Evolutionary conservation across 2,329 filamentous ascomycete genomes (phyloP).

Genomic region (Trichoderma atrobrunneum): DNA sequence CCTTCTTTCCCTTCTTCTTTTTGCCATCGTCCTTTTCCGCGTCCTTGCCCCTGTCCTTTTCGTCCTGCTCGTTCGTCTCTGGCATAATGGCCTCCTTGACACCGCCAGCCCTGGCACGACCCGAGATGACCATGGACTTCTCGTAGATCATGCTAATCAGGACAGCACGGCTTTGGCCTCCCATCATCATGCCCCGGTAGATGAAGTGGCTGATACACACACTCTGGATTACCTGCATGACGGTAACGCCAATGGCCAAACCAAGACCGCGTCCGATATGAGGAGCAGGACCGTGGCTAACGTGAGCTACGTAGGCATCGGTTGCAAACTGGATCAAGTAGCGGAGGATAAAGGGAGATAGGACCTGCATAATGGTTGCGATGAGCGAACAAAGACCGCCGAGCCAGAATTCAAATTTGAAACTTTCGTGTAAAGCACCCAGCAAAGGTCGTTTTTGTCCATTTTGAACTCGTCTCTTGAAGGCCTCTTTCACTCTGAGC

Average conservation of each 20-base stretch:
- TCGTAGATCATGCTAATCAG: slow-evolving; percentile 87
- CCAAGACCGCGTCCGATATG: slow-evolving; percentile 74
- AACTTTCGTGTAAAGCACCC: slow-evolving; percentile 82
- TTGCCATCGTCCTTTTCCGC: slow-evolving; percentile 33
- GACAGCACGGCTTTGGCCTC: slow-evolving; percentile 76
- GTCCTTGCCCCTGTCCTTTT: slow-evolving; percentile 39
- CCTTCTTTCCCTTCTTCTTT: slow-evolving; percentile 39
- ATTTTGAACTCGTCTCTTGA: slow-evolving; percentile 63
- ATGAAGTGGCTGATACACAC: slow-evolving; percentile 86
- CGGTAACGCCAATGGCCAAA: slow-evolving; percentile 76
- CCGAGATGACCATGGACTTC: slow-evolving; percentile 87
- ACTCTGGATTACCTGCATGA: slow-evolving; percentile 82
- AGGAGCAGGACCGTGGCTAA: slow-evolving; percentile 53
- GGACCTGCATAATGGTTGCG: slow-evolving; percentile 72
- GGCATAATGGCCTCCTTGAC: slow-evolving; percentile 32
- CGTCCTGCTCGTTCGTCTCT: slow-evolving; percentile 47
- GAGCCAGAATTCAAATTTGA: slow-evolving; percentile 78
- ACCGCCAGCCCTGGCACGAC: slow-evolving; percentile 81
- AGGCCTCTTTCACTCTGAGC: slow-evolving; percentile 61
- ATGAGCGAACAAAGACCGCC: slow-evolving; percentile 75
- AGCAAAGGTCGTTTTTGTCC: slow-evolving; percentile 72
- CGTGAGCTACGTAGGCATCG: slow-evolving; percentile 69
- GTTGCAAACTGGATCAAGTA: slow-evolving; percentile 84
- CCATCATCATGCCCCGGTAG: slow-evolving; percentile 87
- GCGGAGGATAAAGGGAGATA: slow-evolving; percentile 80